Evolutionary conservation across 2,329 filamentous ascomycete genomes (phyloP).

Genomic region (Biscogniauxia marginata): DNA sequence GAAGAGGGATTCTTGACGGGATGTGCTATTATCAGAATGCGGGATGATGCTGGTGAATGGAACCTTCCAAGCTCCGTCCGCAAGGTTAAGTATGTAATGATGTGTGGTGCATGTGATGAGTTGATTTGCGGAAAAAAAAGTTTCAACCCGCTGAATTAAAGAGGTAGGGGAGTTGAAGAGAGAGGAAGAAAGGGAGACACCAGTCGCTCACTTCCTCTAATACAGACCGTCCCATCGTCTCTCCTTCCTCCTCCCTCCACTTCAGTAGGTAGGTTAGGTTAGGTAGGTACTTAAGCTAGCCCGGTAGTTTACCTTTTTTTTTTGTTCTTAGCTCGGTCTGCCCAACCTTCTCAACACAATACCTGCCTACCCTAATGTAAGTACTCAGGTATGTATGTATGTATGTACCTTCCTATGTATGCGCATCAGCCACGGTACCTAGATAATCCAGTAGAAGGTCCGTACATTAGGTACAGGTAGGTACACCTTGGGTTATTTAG

Average conservation of each 20-base stretch:
- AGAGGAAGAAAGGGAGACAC: neutral
- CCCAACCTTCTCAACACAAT: neutral
- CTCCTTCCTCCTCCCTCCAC: too few species aligned
- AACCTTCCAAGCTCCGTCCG: neutral
- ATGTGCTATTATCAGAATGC: slow-evolving; percentile 1
- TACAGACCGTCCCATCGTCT: too few species aligned
- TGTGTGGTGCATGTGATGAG: neutral
- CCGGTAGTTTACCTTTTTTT: too few species aligned
- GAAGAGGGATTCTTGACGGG: slow-evolving; percentile 16
- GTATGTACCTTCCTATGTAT: neutral
- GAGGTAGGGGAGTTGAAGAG: neutral
- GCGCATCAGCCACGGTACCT: neutral
- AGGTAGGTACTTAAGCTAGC: too few species aligned
- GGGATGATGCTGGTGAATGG: neutral
- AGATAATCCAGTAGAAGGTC: neutral
- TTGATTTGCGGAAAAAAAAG: neutral
- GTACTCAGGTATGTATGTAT: too few species aligned
- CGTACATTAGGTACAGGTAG: neutral
- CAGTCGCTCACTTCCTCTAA: too few species aligned
- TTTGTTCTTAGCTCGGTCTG: neutral
- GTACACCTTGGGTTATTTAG: neutral
- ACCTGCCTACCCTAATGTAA: too few species aligned
- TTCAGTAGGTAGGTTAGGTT: too few species aligned
- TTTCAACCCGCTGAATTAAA: neutral
- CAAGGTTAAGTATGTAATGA: neutral